Conservation (phyloP, 129 eudicot species). For the Solidago caesia region DNA sequence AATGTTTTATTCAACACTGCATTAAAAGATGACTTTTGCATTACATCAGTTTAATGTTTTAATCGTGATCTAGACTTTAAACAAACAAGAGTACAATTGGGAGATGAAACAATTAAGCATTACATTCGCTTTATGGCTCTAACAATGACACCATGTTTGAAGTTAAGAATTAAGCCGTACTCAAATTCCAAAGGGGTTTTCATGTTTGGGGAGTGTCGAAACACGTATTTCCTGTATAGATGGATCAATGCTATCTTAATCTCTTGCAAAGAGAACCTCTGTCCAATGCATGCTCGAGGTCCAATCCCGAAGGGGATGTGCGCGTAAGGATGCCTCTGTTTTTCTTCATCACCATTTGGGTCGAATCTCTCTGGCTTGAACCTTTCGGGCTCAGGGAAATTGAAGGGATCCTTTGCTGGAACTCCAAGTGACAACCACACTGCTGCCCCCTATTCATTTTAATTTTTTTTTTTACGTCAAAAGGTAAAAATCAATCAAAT, state of each 20-base stretch:
- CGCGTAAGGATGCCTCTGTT: conserved; percentile 86
- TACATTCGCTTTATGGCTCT: conserved; percentile 56
- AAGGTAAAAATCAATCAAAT: background rate
- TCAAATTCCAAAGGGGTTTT: conserved; percentile 76
- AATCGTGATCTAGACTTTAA: background rate
- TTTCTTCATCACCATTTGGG: conserved; percentile 73
- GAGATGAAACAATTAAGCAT: background rate
- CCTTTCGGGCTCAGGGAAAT: conserved; percentile 82
- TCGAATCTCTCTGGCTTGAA: conserved; percentile 89
- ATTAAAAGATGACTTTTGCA: too few species aligned
- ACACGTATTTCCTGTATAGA: conserved; percentile 64
- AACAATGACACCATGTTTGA: conserved; percentile 87
- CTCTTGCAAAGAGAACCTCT: conserved; percentile 82
- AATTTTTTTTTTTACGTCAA: background rate
- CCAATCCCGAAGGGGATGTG: conserved; percentile 93
- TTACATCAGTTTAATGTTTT: too few species aligned
- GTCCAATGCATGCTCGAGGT: conserved; percentile 91
- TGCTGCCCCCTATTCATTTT: conserved; percentile 72
- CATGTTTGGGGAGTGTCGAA: conserved; percentile 78
- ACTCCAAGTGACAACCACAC: conserved; percentile 95
- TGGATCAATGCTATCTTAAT: conserved; percentile 73
- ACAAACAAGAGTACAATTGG: background rate
- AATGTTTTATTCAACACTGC: too few species aligned
- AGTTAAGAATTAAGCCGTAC: conserved; percentile 75
- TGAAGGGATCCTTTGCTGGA: conserved; percentile 82